These are phyloP conservation scores for Ceriops tagal DNA, from an alignment of 345 rosid species.

Conservation along the genomic window DNA sequence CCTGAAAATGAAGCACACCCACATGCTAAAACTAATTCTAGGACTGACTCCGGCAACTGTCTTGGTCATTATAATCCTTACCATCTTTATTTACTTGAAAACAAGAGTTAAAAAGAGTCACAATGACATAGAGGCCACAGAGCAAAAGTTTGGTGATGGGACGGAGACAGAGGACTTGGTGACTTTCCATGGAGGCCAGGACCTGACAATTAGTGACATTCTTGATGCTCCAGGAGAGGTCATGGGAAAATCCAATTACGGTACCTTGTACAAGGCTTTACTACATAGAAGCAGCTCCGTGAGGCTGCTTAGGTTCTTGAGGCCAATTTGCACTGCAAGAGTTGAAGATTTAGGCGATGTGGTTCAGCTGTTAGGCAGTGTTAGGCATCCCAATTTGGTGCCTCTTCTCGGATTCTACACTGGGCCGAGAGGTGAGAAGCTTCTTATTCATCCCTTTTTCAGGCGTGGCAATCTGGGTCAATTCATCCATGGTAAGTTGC, in stretches of 20 bases:
- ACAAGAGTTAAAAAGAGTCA: constrained; percentile 13
- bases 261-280: constrained; percentile 79
- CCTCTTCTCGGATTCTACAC: constrained; percentile 85
- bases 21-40: constrained; percentile 45
- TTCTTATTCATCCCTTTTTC: constrained; percentile 73
- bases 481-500: constrained; percentile 60
- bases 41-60: constrained; percentile 37
- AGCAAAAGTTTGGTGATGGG: constrained; percentile 23
- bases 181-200: constrained; percentile 63
- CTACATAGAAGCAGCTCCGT: constrained; percentile 48
- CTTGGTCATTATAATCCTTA: constrained; percentile 31
- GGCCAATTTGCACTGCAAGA: constrained; percentile 62
- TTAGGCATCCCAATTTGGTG: constrained; percentile 74
- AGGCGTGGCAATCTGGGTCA: constrained; percentile 61
- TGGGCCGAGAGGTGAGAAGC: constrained; percentile 92
- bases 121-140: constrained; percentile 38
- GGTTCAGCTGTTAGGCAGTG: constrained; percentile 52
- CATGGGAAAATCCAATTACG: constrained; percentile 81
- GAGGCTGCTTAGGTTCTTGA: constrained; percentile 70
- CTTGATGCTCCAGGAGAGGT: constrained; percentile 98
- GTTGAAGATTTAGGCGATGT: constrained; percentile 45
- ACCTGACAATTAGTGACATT: constrained; percentile 67
- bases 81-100: constrained; percentile 37
- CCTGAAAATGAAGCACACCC: constrained; percentile 47
- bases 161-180: constrained; percentile 51